These are phyloP conservation scores for Haplographium delicatum DNA, from an alignment of 495 filamentous ascomycete genomes.

Conservation along the genomic window DNA sequence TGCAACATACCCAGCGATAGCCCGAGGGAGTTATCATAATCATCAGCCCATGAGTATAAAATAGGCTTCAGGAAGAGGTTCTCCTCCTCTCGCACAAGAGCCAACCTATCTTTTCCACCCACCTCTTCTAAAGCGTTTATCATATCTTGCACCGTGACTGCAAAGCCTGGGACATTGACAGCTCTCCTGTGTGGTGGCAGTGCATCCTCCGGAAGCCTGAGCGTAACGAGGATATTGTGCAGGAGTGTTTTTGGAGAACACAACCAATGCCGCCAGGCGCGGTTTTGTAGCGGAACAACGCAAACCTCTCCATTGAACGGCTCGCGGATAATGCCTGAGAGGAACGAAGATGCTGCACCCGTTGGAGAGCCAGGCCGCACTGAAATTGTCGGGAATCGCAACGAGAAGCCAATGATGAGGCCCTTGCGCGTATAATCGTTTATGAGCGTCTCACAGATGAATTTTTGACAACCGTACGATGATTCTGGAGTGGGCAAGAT, in stretches of 20 bases:
- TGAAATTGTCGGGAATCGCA: conserved; percentile 58
- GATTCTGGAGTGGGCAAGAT: conserved; percentile 51
- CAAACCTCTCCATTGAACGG: conserved; percentile 35
- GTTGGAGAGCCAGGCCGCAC: conserved; percentile 58
- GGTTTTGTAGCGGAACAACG: conserved; percentile 22
- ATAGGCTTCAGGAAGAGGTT: neutral
- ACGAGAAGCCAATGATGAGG: conserved; percentile 49
- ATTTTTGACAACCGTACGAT: conserved; percentile 60
- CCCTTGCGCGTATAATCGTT: conserved; percentile 60
- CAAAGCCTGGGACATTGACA: conserved; percentile 57
- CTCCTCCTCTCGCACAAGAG: conserved; percentile 45
- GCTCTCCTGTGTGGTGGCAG: conserved; percentile 32
- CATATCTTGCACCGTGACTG: conserved; percentile 56
- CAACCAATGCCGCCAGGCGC: conserved; percentile 39
- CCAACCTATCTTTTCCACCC: conserved; percentile 50
- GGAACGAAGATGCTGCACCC: conserved; percentile 57
- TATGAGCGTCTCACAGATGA: conserved; percentile 54
- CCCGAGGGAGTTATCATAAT: conserved; percentile 11
- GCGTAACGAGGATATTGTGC: conserved; percentile 52
- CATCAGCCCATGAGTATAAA: conserved; percentile 6
- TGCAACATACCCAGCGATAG: conserved; percentile 9
- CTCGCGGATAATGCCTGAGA: conserved; percentile 60
- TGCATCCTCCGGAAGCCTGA: conserved; percentile 31
- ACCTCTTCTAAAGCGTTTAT: conserved; percentile 45
- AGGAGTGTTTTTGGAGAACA: conserved; percentile 57